Evolutionary conservation across 306 rosid species (phyloP).

Genomic region (Cyamopsis tetragonoloba): DNA sequence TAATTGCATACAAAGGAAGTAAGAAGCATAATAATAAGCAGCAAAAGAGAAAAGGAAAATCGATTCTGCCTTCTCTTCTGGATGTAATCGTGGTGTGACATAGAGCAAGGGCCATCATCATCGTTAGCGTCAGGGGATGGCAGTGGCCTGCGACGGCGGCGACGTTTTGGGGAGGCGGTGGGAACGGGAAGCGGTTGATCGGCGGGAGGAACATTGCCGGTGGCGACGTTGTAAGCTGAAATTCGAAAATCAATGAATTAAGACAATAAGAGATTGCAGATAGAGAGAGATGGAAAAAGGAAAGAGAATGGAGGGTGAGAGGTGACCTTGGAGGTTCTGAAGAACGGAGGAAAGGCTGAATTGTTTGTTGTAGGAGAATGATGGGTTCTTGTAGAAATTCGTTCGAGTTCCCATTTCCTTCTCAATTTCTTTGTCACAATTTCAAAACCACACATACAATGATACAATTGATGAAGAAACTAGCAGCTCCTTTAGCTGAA

Average conservation of each 20-base stretch:
- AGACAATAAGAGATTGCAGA: neutral
- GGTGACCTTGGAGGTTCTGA: slow-evolving; percentile 53
- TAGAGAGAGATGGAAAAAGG: neutral
- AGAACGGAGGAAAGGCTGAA: slow-evolving; percentile 68
- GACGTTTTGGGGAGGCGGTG: slow-evolving; percentile 42
- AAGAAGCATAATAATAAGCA: neutral
- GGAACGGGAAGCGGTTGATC: slow-evolving; percentile 19
- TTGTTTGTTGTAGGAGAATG: slow-evolving; percentile 67
- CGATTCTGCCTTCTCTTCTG: slow-evolving; percentile 52
- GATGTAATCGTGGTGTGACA: slow-evolving; percentile 74
- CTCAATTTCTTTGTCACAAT: neutral
- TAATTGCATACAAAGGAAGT: neutral
- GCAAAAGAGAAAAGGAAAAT: neutral
- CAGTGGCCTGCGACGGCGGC: slow-evolving; percentile 26
- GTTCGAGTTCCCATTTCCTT: slow-evolving; percentile 53
- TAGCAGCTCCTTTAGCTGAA: too few relatives aligned
- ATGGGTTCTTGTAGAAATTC: slow-evolving; percentile 76
- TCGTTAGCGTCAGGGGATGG: slow-evolving; percentile 8
- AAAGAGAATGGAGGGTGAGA: neutral
- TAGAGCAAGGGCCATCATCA: slow-evolving; percentile 41
- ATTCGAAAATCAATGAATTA: neutral
- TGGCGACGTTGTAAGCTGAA: slow-evolving; percentile 69
- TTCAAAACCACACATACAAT: neutral
- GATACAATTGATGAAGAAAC: too few relatives aligned
- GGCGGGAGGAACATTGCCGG: slow-evolving; percentile 48